Evolutionary conservation across 2,329 filamentous ascomycete genomes (phyloP).

Genomic region (Trematosphaeria pertusa): DNA sequence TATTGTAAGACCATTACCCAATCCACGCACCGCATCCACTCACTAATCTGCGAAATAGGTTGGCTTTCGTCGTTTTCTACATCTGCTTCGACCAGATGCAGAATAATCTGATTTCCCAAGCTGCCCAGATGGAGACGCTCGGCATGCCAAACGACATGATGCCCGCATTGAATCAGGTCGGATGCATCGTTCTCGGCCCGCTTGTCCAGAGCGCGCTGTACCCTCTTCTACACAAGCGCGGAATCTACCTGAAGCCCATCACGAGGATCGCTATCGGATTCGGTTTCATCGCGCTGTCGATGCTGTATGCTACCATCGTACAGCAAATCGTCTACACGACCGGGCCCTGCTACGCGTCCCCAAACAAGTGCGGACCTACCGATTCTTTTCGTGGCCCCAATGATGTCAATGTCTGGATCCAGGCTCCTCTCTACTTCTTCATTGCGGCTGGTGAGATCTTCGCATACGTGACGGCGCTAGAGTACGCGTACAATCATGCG

Average conservation of each 20-base stretch:
- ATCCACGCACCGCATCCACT: neutral
- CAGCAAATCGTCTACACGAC: slow-evolving; percentile 43
- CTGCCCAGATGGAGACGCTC: slow-evolving; percentile 42
- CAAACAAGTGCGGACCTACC: slow-evolving; percentile 41
- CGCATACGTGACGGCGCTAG: slow-evolving; percentile 50
- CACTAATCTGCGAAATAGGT: slow-evolving; percentile 3
- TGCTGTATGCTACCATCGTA: slow-evolving; percentile 39
- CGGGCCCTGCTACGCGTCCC: slow-evolving; percentile 38
- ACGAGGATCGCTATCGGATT: slow-evolving; percentile 42
- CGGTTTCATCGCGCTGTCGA: slow-evolving; percentile 32
- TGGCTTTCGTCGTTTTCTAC: slow-evolving; percentile 44
- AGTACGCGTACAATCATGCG: slow-evolving; percentile 54
- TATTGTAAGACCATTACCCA: slow-evolving; percentile 23
- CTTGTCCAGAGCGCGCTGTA: slow-evolving; percentile 38
- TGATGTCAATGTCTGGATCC: slow-evolving; percentile 49
- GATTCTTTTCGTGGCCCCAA: slow-evolving; percentile 16
- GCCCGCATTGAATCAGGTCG: slow-evolving; percentile 38
- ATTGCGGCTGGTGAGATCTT: slow-evolving; percentile 54
- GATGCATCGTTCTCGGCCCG: slow-evolving; percentile 42
- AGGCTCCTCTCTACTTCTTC: slow-evolving; percentile 50
- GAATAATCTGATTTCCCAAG: slow-evolving; percentile 48
- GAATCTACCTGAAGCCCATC: slow-evolving; percentile 38
- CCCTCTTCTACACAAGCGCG: slow-evolving; percentile 33
- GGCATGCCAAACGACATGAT: slow-evolving; percentile 47
- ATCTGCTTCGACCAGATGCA: slow-evolving; percentile 50